phyloP scores from a whole-genome alignment of 805 yeast genomes.

The Cephaloascus fragrans region DNA sequence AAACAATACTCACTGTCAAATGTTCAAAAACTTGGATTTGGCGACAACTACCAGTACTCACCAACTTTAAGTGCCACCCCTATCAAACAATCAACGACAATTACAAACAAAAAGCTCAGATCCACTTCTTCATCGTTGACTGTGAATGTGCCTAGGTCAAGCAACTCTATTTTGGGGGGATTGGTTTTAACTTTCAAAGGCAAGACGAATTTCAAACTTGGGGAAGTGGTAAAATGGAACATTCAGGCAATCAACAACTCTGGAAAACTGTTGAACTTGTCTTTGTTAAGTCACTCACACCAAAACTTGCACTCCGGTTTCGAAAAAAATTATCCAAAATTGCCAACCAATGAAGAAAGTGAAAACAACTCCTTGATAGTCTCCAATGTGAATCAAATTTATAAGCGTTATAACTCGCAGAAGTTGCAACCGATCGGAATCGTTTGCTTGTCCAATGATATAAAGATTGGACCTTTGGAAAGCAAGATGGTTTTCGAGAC shows the following conservation, averaged over 20 bases:
- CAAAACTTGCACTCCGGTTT: constrained; percentile 8
- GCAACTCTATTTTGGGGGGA: constrained; percentile 10
- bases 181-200: constrained; percentile 53
- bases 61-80: background rate
- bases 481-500: constrained; percentile 58
- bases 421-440: constrained; percentile 44
- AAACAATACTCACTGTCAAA: background rate
- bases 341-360: constrained; percentile 9
- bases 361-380: constrained; percentile 10
- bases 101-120: background rate
- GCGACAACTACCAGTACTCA: background rate
- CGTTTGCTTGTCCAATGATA: constrained; percentile 54
- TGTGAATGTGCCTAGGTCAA: constrained; percentile 7
- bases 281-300: constrained; percentile 34
- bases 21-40: background rate
- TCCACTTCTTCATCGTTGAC: constrained; percentile 7
- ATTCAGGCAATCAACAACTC: constrained; percentile 59
- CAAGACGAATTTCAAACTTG: constrained; percentile 47
- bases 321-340: constrained; percentile 23
- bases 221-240: constrained; percentile 52
- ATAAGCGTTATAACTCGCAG: constrained; percentile 22
- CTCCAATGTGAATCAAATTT: constrained; percentile 16
- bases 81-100: background rate
- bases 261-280: constrained; percentile 35
- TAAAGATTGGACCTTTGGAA: constrained; percentile 52